These are phyloP conservation scores for Plasmodium knowlesi DNA, from an alignment of 169 alveolate species.

Conservation along the genomic window DNA sequence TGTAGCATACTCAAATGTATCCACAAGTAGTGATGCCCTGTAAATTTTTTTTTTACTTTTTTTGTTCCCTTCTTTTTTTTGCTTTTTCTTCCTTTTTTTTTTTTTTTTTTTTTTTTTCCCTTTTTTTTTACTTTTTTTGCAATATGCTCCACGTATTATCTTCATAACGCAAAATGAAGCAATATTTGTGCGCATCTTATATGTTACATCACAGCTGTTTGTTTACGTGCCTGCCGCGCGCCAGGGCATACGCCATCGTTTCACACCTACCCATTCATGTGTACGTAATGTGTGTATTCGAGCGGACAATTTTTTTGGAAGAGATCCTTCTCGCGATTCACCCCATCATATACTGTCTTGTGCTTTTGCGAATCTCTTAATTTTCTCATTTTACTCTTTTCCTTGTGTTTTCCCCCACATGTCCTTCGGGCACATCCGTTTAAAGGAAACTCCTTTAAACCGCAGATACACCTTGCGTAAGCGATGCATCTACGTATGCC, in stretches of 20 bases:
- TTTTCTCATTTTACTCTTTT: neutral
- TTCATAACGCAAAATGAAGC: conserved; percentile 1
- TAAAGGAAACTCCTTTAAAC: neutral
- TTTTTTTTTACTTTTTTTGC: no score
- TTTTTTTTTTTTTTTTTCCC: neutral
- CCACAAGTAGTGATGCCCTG: neutral
- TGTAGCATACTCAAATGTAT: neutral
- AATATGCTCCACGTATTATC: neutral
- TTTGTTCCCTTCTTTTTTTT: no score
- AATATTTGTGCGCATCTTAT: neutral
- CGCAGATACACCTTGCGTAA: neutral
- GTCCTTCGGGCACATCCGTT: neutral
- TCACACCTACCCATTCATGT: neutral
- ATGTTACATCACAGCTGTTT: conserved; percentile 1
- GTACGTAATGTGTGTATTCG: neutral
- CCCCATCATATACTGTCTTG: neutral
- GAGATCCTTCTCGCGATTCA: neutral
- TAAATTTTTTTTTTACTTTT: neutral
- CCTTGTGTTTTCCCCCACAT: neutral
- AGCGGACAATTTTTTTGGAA: neutral
- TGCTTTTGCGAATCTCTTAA: neutral
- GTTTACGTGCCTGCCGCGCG: neutral
- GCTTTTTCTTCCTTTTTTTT: neutral
- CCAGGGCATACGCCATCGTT: neutral
- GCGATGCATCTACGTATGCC: neutral